Base-by-base conservation (phyloP, 2,329 filamentous ascomycete genomes). In the Penicillium sp. region DNA sequence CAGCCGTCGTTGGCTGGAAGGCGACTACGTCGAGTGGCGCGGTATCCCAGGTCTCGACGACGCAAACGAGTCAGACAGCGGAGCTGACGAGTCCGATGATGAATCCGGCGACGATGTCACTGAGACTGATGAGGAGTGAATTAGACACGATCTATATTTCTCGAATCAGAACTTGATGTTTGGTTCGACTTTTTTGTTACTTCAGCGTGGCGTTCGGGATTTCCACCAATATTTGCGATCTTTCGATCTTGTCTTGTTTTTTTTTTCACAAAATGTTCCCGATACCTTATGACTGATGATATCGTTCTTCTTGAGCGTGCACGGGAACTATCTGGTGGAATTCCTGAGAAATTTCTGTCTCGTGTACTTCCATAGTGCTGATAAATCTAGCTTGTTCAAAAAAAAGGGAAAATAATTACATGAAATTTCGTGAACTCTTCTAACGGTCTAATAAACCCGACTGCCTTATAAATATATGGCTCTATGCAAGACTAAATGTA, bases 1-100 rank as follows among this genome's bases (percentile, higher is more conserved):
- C 64, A 97, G 92, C 73, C 91, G 90, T 74, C 83, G 86, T 58
- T 97, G 94, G 95, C 78, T 99, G 13, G 88, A 92, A 60, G 82
- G 84, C 21, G 89, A 95, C 70, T 97, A 96, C 69, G 82, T 93
- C 31, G 81, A 87, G 50, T 97, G 91, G 90, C 84, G 85, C 61
- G 83, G 87, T 5, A 84, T 95, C 36, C 86, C 87, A 0, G 90
- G 89, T 0, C 75, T 92, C 11, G 82, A 87, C 57, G 81, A 81
- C 25, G 82, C 78, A 2, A 76, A 80, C n/a, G 83, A 85, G n/a
- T 72, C 70, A 4, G 72, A 75, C 55, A 73, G 71, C 50, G 73
- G 68, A 21, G 69, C 58, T 8, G 73, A 74, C 15, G 66, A 70
- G 38, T 71, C 73, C 58, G 68, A 68, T 55, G 74, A 74, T n/a